Percentiles rank a stretch among this genome's conserved stretches.
Evolutionary conservation across 75 land plant species (phyloP).

Genomic region (Adiantum capillusveneris): DNA sequence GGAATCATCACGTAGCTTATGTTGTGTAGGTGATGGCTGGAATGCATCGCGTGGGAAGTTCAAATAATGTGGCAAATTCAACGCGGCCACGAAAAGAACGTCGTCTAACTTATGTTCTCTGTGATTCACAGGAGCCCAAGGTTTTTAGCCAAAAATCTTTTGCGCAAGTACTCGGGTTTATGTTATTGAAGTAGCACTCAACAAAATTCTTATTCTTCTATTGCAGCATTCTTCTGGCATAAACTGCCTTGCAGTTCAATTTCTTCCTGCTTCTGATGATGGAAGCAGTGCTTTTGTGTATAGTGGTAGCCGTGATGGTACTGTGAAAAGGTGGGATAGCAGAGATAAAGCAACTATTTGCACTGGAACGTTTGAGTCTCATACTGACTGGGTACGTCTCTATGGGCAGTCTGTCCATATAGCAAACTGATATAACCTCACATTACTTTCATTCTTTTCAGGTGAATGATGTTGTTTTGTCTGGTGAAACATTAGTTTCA

Average conservation of each 20-base stretch:
- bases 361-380: constrained; percentile 91
- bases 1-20: too few relatives aligned
- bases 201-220: background rate
- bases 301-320: constrained; percentile 98
- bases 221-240: constrained; percentile 92
- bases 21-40: constrained; percentile 3
- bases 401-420: background rate
- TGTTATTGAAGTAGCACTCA: too few relatives aligned
- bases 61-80: constrained; percentile 73
- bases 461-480: constrained; percentile 89
- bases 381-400: constrained; percentile 82
- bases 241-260: constrained; percentile 57
- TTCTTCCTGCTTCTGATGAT: constrained; percentile 18
- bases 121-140: constrained; percentile 78
- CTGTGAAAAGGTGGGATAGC: constrained; percentile 81
- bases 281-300: constrained; percentile 45
- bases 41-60: constrained; percentile 98
- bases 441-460: constrained; percentile 22
- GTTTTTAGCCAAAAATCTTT: constrained; percentile 28
- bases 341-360: constrained; percentile 54
- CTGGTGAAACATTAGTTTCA: constrained; percentile 75
- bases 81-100: constrained; percentile 86
- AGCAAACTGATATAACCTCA: background rate
- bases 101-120: constrained; percentile 81
- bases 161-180: too few relatives aligned